Evolutionary conservation across 257 asterid species (phyloP).

Genomic region (Nicotiana tabacum): DNA sequence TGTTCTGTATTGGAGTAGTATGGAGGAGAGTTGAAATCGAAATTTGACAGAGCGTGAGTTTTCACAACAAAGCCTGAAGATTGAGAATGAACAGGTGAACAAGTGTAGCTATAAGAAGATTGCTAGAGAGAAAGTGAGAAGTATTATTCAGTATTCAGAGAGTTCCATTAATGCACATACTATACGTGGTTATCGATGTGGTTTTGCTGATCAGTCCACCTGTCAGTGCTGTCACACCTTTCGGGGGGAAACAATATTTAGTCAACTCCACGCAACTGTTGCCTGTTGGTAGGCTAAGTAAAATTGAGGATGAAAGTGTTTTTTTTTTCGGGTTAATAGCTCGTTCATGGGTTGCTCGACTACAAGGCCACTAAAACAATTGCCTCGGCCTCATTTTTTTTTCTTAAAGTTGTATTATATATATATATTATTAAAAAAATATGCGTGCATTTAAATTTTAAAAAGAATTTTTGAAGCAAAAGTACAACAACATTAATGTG

Average conservation of each 20-base stretch:
- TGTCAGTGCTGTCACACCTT: neutral
- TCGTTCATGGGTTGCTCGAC: too few relatives aligned
- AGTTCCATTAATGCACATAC: neutral
- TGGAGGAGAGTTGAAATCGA: constrained; percentile 35
- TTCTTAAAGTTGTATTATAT: too few relatives aligned
- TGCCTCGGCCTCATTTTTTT: too few relatives aligned
- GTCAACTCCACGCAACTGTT: neutral
- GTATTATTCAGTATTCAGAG: neutral
- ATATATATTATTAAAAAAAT: too few relatives aligned
- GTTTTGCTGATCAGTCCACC: neutral
- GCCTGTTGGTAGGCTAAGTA: too few relatives aligned
- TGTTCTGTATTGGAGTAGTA: constrained; percentile 10
- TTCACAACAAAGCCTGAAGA: constrained; percentile 17
- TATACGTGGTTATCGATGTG: neutral
- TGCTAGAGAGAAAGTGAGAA: neutral
- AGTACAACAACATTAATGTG: too few relatives aligned
- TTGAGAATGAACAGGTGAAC: neutral
- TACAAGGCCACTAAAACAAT: too few relatives aligned
- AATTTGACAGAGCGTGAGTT: constrained; percentile 34
- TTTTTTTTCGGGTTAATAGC: too few relatives aligned
- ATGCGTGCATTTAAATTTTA: too few relatives aligned
- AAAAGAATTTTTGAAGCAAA: too few relatives aligned
- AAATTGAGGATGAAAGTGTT: too few relatives aligned
- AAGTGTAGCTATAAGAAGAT: neutral
- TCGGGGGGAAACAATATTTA: neutral